Percentiles rank a stretch among this genome's conserved stretches.
These are phyloP conservation scores for Aureobasidium sp. DNA, from an alignment of 2,329 filamentous ascomycete genomes.

Conservation along the genomic window DNA sequence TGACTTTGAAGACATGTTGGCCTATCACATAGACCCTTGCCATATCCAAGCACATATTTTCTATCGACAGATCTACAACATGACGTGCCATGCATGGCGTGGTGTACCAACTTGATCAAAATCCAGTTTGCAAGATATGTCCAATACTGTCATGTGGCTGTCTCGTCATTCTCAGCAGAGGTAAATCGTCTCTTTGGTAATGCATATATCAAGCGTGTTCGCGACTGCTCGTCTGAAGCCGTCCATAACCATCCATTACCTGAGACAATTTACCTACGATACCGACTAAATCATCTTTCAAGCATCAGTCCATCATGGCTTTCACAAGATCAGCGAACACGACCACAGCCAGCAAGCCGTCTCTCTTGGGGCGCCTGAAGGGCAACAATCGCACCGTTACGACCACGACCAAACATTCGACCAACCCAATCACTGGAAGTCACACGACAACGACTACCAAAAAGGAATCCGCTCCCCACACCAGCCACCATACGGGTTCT, in stretches of 20 bases:
- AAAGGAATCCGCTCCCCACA: conserved; percentile 21
- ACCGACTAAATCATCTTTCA: not conserved
- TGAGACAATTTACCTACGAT: not conserved
- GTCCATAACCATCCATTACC: not conserved
- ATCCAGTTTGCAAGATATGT: conserved; percentile 2
- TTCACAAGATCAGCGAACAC: conserved; percentile 7
- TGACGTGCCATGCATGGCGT: conserved; percentile 5
- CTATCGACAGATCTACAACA: not conserved
- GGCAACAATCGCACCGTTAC: conserved; percentile 33
- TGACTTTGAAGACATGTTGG: not conserved
- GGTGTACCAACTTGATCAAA: not conserved
- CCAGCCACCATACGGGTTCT: conserved; percentile 16
- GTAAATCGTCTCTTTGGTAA: not conserved
- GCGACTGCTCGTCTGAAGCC: not conserved
- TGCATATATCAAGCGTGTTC: not conserved
- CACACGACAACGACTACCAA: conserved; percentile 31
- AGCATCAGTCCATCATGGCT: conserved; percentile 1
- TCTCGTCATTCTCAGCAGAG: not conserved
- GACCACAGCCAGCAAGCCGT: conserved; percentile 37
- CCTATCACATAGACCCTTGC: not conserved
- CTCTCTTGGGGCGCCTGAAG: conserved; percentile 47
- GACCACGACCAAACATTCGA: conserved; percentile 36
- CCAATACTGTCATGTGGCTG: conserved; percentile 4
- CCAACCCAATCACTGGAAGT: conserved; percentile 30
- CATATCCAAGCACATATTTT: not conserved